Evolutionary conservation across 805 yeast species (phyloP).

Genomic region (Danielia reshetovae): DNA sequence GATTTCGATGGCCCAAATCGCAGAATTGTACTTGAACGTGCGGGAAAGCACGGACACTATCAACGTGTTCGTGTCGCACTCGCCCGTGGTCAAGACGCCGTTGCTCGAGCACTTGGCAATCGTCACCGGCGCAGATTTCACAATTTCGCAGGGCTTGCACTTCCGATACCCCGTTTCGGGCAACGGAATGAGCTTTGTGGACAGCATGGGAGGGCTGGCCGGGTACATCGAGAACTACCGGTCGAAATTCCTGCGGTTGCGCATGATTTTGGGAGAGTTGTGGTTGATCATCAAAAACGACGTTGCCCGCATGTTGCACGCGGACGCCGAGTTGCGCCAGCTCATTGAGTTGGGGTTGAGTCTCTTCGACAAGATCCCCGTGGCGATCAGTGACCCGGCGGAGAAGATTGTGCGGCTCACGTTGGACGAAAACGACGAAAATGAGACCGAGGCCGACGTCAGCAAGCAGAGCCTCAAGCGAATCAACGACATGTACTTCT

Average conservation of each 20-base stretch:
- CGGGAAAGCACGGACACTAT: constrained; percentile 37
- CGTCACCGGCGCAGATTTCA: constrained; percentile 64
- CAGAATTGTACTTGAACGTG: constrained; percentile 44
- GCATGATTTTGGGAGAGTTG: constrained; percentile 57
- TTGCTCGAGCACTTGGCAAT: constrained; percentile 65
- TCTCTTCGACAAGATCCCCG: constrained; percentile 60
- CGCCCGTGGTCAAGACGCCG: constrained; percentile 69
- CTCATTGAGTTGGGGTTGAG: constrained; percentile 54
- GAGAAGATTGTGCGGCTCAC: constrained; percentile 43
- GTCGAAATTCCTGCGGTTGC: constrained; percentile 56
- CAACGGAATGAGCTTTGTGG: constrained; percentile 64
- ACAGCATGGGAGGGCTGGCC: constrained; percentile 34
- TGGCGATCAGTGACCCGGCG: constrained; percentile 33
- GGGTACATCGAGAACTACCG: constrained; percentile 55
- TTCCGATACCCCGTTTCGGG: constrained; percentile 67
- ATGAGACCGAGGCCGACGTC: constrained; percentile 32
- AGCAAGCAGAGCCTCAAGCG: constrained; percentile 24
- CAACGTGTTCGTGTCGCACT: constrained; percentile 61
- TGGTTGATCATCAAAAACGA: constrained; percentile 60
- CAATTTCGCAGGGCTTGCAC: constrained; percentile 69
- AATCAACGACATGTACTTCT: constrained; percentile 57
- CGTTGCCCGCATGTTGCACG: constrained; percentile 39
- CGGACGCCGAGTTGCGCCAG: constrained; percentile 32
- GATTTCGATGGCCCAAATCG: constrained; percentile 69
- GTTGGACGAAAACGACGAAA: constrained; percentile 14